Base-by-base conservation (phyloP, 2,329 filamentous ascomycete genomes). In the Neocucurbitaria cava region DNA sequence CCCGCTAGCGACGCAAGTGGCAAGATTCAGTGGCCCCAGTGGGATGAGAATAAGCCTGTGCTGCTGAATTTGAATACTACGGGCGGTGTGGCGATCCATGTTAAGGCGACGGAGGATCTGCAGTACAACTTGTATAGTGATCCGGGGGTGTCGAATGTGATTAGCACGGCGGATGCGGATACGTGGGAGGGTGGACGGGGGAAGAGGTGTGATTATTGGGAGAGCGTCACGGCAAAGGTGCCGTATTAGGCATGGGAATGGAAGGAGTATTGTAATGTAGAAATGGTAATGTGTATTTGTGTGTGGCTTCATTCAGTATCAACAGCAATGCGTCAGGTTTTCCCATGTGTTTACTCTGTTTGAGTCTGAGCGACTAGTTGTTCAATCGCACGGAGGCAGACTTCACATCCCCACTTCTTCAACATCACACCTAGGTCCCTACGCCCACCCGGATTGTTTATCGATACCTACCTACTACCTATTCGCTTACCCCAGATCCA, bases 141-240 rank as follows among this genome's bases (percentile, higher is more conserved):
- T 51, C 70, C 70, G 1, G 72, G 72, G 1, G 66, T 72, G 8
- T 66, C 61, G 13, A 74, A 74, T 48, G 41, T 46, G n/a, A 65
- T 73, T 41, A 66, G 53, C 21, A 17, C 71, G 23, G 65, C 63
- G 15, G 65, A 73, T 58, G 71, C 62, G 23, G 40, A 56, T 28
- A 49, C 56, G 13, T 74, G 70, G 71, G 71, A 74, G 40, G 71
- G 71, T 8, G 70, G 71, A 23, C 45, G 71, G 3, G 71, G 70
- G 3, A 55, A 59, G 44, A 58, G 72, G 41, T 74, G 72, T 59
- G 56, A 66, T 9, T 74, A 68, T 59, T 74, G 72, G 71, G 58
- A 61, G 53, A 51, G 46, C 24, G 43, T 61, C n/a, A 65, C 65
- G n/a, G 53, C 42, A 5, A 65, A 64, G 30, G 64, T 71, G 24